Conservation (phyloP, 177 flowering plant species). For the Vitis hybrid region DNA sequence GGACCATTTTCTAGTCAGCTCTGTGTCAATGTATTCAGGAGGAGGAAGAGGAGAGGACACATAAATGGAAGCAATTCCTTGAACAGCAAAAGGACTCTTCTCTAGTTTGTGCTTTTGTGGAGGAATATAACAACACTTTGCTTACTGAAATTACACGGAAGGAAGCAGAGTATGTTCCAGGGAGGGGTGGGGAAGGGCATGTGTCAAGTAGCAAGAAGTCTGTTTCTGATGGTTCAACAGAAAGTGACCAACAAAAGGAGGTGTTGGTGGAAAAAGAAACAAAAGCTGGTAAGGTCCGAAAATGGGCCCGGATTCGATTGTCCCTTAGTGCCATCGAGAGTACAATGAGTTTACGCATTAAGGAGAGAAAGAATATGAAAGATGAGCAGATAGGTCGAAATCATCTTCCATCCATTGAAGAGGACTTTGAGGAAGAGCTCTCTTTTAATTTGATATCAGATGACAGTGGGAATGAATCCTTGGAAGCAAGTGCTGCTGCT, state of each 20-base stretch:
- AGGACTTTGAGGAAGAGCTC: slow-evolving; percentile 67
- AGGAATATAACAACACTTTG: slow-evolving; percentile 22
- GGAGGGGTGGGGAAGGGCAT: slow-evolving; percentile 30
- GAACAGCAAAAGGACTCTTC: slow-evolving; percentile 50
- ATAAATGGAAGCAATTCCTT: slow-evolving; percentile 75
- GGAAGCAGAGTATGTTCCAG: slow-evolving; percentile 16
- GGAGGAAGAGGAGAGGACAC: slow-evolving; percentile 91
- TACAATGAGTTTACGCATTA: slow-evolving; percentile 73
- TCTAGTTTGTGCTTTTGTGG: slow-evolving; percentile 31
- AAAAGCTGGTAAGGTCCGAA: slow-evolving; percentile 32
- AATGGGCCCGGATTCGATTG: slow-evolving; percentile 69
- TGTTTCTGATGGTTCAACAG: slow-evolving; percentile 28
- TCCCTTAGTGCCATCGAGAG: slow-evolving; percentile 66
- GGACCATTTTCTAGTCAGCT: no score
- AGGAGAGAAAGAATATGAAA: slow-evolving; percentile 36
- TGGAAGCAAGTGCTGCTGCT: slow-evolving; percentile 10
- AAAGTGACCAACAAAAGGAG: slow-evolving; percentile 20
- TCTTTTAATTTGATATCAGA: slow-evolving; percentile 51
- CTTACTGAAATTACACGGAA: slow-evolving; percentile 20
- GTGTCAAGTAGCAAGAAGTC: slow-evolving; percentile 28
- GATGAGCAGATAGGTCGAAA: slow-evolving; percentile 26
- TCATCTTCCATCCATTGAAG: slow-evolving; percentile 49
- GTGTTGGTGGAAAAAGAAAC: slow-evolving; percentile 20
- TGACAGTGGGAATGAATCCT: slow-evolving; percentile 21
- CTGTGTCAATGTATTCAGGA: slow-evolving; percentile 42